These are phyloP conservation scores for Afroboletus lepidellus DNA, from an alignment of 1,284 basidiomycete species.

Conservation along the genomic window DNA sequence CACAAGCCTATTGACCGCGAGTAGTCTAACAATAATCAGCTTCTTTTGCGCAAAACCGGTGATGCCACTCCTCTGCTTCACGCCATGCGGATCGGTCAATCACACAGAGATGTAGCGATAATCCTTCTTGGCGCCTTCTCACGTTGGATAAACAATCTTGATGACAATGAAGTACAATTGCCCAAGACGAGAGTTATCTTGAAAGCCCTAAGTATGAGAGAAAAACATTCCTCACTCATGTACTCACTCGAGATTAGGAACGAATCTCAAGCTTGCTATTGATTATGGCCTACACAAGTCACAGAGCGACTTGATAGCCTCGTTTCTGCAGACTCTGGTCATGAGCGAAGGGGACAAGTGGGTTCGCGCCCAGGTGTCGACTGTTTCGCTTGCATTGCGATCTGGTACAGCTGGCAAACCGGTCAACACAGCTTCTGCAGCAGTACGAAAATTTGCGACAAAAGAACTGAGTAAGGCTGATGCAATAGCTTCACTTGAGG, in stretches of 20 bases:
- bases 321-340: slow-evolving; percentile 78
- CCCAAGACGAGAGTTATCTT: slow-evolving; percentile 63
- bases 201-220: slow-evolving; percentile 67
- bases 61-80: slow-evolving; percentile 76
- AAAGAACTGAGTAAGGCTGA: slow-evolving; percentile 73
- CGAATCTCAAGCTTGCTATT: slow-evolving; percentile 79
- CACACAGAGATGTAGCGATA: slow-evolving; percentile 74
- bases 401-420: slow-evolving; percentile 64
- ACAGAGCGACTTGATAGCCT: slow-evolving; percentile 76
- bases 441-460: slow-evolving; percentile 74
- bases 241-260: slow-evolving; percentile 44
- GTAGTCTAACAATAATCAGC: slow-evolving; percentile 39
- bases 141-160: slow-evolving; percentile 74
- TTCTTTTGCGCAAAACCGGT: slow-evolving; percentile 70
- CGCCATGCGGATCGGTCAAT: slow-evolving; percentile 74
- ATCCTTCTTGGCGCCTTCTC: slow-evolving; percentile 77
- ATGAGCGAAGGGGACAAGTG: slow-evolving; percentile 87
- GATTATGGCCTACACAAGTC: slow-evolving; percentile 75
- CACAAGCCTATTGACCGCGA: neutral
- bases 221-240: neutral
- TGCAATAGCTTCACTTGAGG: slow-evolving; percentile 73
- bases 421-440: slow-evolving; percentile 60
- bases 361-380: slow-evolving; percentile 60
- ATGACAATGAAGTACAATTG: slow-evolving; percentile 65
- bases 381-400: slow-evolving; percentile 59